Evolutionary conservation across 495 filamentous ascomycete genomes (phyloP), one percentile per base, ranked within the genome.

Genomic region (Hypomontagnella submonticulosa): DNA sequence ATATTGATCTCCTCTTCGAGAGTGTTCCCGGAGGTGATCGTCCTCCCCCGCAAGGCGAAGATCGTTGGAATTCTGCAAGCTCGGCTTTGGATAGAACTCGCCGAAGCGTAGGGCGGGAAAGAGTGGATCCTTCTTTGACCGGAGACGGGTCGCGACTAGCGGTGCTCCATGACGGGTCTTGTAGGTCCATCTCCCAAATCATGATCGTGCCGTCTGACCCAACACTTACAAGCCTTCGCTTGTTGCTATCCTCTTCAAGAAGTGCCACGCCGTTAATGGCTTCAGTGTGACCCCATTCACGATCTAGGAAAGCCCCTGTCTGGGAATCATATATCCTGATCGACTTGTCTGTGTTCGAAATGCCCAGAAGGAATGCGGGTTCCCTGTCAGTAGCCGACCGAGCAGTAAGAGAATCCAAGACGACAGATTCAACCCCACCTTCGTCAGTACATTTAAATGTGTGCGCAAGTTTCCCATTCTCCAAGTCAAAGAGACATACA

Each of bases 281-380:
- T 71, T 96, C 93, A 0, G 92, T 96, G 71, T 99, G 95, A 11
- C 95, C 96, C 83, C 92, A 97, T 75, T 97, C 95, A 36, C 91
- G 88, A 20, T 91, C 89, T 51, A 97, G 77, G 62, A 99, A 87
- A 19, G 79, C 73, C 11, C 93, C 94, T 38, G 84, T 83, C 43
- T 89, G 87, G 12, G 87, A 79, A 63, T 96, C 90, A 72, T 99
- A 98, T 3, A 98, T 77, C 16, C 95, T 83, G 57, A 99, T 88
- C 5, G 95, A 97, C 71, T 97, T 98, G 73, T 99, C 95, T 3
- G 90, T 96, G 64, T 90, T 92, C 5, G 96, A 97, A 19, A 96
- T 82, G 15, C 91, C 95, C 20, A 93, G 77, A 55, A 99, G 82
- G 43, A 94, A 80, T 8, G 80, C 70, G 1, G 75, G 56, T 15